Conservation (phyloP, 2,329 filamentous ascomycete genomes). For the Colletotrichum lupini region DNA sequence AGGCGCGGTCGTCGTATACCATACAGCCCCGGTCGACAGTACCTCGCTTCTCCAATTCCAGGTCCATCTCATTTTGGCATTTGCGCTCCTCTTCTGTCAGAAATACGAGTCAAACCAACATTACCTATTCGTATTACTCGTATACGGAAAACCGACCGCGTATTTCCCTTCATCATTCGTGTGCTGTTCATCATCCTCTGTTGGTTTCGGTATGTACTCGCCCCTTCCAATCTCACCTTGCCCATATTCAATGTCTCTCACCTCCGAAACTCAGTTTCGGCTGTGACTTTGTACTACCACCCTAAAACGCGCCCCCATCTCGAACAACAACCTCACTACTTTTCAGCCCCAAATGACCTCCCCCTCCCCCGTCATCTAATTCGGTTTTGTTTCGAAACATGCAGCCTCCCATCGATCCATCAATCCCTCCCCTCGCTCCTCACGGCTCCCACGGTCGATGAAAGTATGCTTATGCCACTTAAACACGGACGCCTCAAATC, state of each 20-base stretch:
- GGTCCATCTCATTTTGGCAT: neutral
- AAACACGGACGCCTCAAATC: neutral
- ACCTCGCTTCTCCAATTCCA: neutral
- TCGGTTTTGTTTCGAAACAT: conserved; percentile 24
- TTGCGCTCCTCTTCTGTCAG: neutral
- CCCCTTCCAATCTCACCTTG: too few relatives aligned
- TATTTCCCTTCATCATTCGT: neutral
- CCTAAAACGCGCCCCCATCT: too few relatives aligned
- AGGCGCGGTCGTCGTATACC: neutral
- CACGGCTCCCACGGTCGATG: neutral
- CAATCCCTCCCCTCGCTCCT: neutral
- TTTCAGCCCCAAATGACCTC: neutral
- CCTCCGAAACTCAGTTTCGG: too few relatives aligned
- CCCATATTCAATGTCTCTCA: too few relatives aligned
- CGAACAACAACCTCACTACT: too few relatives aligned
- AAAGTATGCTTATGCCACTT: neutral
- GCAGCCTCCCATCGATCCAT: conserved; percentile 1
- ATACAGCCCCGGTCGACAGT: neutral
- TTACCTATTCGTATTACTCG: neutral
- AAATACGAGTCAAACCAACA: neutral
- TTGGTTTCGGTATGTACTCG: too few relatives aligned
- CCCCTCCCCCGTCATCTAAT: neutral
- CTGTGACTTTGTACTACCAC: too few relatives aligned
- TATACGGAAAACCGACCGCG: neutral
- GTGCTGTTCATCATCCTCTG: too few relatives aligned